Evolutionary conservation across 225 moss, liverwort and hornwort genomes (phyloP).

Genomic region (Physcomitrium patens): DNA sequence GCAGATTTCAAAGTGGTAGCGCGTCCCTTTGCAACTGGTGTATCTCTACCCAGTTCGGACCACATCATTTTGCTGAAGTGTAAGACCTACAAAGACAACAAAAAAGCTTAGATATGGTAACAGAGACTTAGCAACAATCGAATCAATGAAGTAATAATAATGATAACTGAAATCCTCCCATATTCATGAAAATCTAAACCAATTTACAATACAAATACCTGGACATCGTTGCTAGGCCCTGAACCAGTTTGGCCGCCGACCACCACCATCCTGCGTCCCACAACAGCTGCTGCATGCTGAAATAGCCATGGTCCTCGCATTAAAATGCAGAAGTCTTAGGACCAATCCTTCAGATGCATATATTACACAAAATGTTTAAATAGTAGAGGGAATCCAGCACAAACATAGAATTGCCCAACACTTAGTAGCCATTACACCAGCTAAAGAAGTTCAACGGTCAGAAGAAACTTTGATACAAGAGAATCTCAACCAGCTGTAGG

Average conservation of each 20-base stretch:
- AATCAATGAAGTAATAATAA: not conserved
- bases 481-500: not conserved
- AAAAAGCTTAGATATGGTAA: conserved; percentile 3
- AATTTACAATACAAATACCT: conserved; percentile 47
- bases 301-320: conserved; percentile 10
- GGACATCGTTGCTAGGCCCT: conserved; percentile 75
- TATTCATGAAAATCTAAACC: not conserved
- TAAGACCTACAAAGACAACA: conserved; percentile 68
- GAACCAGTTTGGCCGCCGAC: conserved; percentile 81
- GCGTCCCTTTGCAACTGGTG: conserved; percentile 38
- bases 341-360: not conserved
- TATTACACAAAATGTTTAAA: not conserved
- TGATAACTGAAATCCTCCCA: not conserved
- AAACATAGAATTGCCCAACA: conserved; percentile 7
- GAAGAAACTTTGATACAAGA: not conserved
- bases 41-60: conserved; percentile 72
- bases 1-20: conserved; percentile 36
- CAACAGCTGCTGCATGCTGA: conserved; percentile 99
- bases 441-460: not conserved
- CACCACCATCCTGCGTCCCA: conserved; percentile 87
- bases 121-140: conserved; percentile 1
- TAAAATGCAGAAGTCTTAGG: not conserved
- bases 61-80: conserved; percentile 90
- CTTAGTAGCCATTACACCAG: not conserved
- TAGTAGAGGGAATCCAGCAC: not conserved